A percentile compares a stretch with the other conserved stretches of the same genome.
Conservation (phyloP, 1,139 yeast genomes). For the Wickerhamiella pararugosa region DNA sequence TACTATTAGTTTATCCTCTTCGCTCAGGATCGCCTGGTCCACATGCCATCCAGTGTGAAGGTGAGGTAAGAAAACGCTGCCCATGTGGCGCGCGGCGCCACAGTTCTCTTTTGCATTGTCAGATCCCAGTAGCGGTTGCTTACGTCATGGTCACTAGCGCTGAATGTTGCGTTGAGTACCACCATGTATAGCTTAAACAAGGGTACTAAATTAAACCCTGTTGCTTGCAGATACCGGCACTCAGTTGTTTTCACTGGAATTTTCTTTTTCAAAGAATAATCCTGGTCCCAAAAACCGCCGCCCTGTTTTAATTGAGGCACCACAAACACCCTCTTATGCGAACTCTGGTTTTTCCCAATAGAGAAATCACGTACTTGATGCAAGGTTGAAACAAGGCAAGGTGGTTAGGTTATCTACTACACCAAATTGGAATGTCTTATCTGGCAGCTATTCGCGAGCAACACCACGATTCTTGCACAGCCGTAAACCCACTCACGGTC, state of each 20-base stretch:
- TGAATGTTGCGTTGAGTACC: background rate
- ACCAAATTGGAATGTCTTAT: too few relatives aligned
- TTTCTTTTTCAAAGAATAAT: background rate
- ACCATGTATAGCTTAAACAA: background rate
- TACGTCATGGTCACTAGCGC: background rate
- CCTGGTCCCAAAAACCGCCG: background rate
- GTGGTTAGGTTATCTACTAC: too few relatives aligned
- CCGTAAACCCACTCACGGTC: too few relatives aligned
- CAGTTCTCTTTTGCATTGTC: background rate
- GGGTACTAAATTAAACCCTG: too few relatives aligned
- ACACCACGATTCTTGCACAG: too few relatives aligned
- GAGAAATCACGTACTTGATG: too few relatives aligned
- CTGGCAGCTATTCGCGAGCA: too few relatives aligned
- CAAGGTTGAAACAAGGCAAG: too few relatives aligned
- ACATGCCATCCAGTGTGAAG: conserved; percentile 92
- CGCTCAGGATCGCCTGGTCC: conserved; percentile 81
- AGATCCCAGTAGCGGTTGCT: background rate
- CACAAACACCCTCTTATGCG: too few relatives aligned
- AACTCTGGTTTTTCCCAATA: too few relatives aligned
- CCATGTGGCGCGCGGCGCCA: conserved; percentile 33
- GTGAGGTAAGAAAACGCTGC: conserved; percentile 78
- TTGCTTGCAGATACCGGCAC: background rate
- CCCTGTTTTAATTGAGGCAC: too few relatives aligned
- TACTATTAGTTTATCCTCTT: conserved; percentile 76
- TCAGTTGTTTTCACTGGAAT: background rate